Conservation (phyloP, 106 monocot genomes). For the Vanilla planifolia region DNA sequence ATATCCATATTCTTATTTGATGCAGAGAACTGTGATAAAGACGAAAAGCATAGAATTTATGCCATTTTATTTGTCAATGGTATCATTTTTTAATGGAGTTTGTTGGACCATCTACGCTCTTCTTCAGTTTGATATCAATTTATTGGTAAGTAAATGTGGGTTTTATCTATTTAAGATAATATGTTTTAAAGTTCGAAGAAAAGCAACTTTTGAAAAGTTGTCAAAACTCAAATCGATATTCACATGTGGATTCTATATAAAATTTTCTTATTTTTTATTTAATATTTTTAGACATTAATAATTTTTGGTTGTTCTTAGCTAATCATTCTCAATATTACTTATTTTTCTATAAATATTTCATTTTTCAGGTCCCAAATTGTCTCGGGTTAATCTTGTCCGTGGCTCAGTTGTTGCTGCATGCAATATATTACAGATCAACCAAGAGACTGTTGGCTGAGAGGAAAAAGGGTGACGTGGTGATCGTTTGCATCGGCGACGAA, state of each 20-base stretch:
- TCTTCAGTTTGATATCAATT: background rate
- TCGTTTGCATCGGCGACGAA: slow-evolving; percentile 33
- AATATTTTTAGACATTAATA: too few relatives aligned
- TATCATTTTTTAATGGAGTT: background rate
- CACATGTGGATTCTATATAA: too few relatives aligned
- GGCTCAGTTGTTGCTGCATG: slow-evolving; percentile 40
- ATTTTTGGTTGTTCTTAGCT: too few relatives aligned
- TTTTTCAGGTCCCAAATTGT: slow-evolving; percentile 48
- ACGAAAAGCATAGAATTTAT: slow-evolving; percentile 47
- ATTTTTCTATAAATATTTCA: too few relatives aligned
- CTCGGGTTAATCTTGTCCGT: slow-evolving; percentile 43
- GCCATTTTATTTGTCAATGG: slow-evolving; percentile 20
- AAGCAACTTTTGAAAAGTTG: too few relatives aligned
- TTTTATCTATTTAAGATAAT: too few relatives aligned
- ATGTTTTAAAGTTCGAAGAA: too few relatives aligned
- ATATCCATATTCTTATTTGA: background rate
- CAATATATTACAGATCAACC: slow-evolving; percentile 52
- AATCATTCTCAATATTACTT: too few relatives aligned
- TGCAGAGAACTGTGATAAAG: slow-evolving; percentile 27
- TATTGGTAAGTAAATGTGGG: too few relatives aligned
- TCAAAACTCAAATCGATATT: too few relatives aligned
- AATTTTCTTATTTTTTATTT: too few relatives aligned
- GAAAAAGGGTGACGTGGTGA: slow-evolving; percentile 15
- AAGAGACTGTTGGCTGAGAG: slow-evolving; percentile 31
- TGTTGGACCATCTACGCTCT: slow-evolving; percentile 2